Percentiles rank a stretch among this genome's conserved stretches.
Evolutionary conservation across 768 basidiomycete species (phyloP).

Genomic region (Tricholoma matsutake): DNA sequence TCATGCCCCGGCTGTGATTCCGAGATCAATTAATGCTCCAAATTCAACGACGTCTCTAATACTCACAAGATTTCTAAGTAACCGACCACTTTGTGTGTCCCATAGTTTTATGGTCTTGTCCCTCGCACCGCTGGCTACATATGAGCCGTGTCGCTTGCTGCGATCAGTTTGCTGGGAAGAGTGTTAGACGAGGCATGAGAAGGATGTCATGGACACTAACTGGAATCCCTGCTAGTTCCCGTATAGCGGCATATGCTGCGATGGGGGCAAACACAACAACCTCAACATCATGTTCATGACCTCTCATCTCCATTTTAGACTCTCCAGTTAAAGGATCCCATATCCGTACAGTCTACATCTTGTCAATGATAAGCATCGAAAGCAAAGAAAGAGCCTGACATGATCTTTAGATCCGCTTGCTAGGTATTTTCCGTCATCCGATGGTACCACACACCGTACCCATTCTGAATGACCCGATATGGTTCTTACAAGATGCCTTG

Average conservation of each 20-base stretch:
- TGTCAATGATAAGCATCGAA: constrained; percentile 15
- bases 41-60: constrained; percentile 1
- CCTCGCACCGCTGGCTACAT: constrained; percentile 78
- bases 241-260: constrained; percentile 69
- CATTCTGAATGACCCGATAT: constrained; percentile 80
- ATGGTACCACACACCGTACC: constrained; percentile 70
- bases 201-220: constrained; percentile 36
- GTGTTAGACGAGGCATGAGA: neutral
- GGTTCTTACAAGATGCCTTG: constrained; percentile 71
- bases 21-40: constrained; percentile 7
- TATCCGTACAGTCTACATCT: constrained; percentile 65
- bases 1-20: constrained; percentile 66
- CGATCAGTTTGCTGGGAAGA: constrained; percentile 46
- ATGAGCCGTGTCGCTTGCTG: constrained; percentile 50
- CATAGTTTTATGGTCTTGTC: constrained; percentile 93
- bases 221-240: constrained; percentile 71
- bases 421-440: constrained; percentile 68
- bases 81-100: constrained; percentile 82
- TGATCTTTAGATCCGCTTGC: constrained; percentile 88
- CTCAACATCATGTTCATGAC: constrained; percentile 87
- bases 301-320: constrained; percentile 78
- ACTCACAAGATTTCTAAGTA: constrained; percentile 70
- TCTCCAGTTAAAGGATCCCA: constrained; percentile 74
- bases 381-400: constrained; percentile 39
- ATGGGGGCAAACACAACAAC: constrained; percentile 78